phyloP scores from a whole-genome alignment of 1,284 basidiomycete species.

The Irpex sp. region DNA sequence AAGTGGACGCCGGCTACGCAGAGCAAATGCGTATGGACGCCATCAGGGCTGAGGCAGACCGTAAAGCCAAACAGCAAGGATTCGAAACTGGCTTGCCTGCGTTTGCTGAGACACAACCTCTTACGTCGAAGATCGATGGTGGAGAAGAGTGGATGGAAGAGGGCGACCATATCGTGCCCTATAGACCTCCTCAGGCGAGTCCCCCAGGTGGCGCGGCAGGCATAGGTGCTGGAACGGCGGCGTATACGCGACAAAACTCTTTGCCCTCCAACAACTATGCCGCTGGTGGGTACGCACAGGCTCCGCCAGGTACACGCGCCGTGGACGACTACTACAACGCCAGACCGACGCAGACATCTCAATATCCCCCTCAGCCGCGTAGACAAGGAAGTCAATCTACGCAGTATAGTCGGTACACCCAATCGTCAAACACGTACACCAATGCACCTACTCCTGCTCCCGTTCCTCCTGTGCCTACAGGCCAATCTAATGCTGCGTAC shows the following conservation, averaged over 20 bases:
- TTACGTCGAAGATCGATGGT: slow-evolving; percentile 38
- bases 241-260: slow-evolving; percentile 28
- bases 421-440: slow-evolving; percentile 13
- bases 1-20: slow-evolving; percentile 34
- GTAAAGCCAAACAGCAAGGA: slow-evolving; percentile 63
- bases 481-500: slow-evolving; percentile 19
- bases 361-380: slow-evolving; percentile 37
- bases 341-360: slow-evolving; percentile 31
- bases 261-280: slow-evolving; percentile 26
- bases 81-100: slow-evolving; percentile 71
- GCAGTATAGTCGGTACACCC: slow-evolving; percentile 34
- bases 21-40: slow-evolving; percentile 76
- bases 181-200: slow-evolving; percentile 12
- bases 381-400: slow-evolving; percentile 42
- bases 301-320: slow-evolving; percentile 57
- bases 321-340: slow-evolving; percentile 70
- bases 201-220: slow-evolving; percentile 17
- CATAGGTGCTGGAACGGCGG: slow-evolving; percentile 20
- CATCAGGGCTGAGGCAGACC: slow-evolving; percentile 77
- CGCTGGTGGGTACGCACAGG: slow-evolving; percentile 60
- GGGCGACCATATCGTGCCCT: slow-evolving; percentile 45
- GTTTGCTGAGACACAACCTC: slow-evolving; percentile 69
- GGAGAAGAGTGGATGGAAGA: slow-evolving; percentile 40
- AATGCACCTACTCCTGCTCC: slow-evolving; percentile 17
- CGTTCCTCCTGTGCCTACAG: slow-evolving; percentile 18